Base-by-base conservation (phyloP, 2,329 filamentous ascomycete genomes). In the Paracamarosporium sp. region DNA sequence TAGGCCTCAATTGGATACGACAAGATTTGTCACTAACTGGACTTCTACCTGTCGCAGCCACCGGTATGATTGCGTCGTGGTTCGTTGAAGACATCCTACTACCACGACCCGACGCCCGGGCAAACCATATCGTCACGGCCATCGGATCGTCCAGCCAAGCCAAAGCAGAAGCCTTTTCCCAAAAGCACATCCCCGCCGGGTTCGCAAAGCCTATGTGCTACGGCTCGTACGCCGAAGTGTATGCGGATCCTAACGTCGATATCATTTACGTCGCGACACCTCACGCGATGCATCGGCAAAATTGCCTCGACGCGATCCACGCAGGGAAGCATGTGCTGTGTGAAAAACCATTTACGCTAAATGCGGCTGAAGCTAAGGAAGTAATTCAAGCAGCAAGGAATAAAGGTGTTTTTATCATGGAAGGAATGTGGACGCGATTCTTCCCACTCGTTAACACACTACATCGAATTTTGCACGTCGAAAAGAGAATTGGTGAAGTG, bases 211-310 rank as follows among this genome's bases (percentile, higher is more conserved):
- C n/a, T n/a, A n/a, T n/a, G n/a, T n/a, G n/a, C n/a, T 96, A 96
- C 73, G 91, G 90, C 57, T 91, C 89, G 9, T 97, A 97, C 78
- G 84, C 88, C 59, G 90, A 93, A 73, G 85, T 97, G 22, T 92
- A 94, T 24, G 84, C 85, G 48, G 91, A 96, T 74, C 81, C 89
- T 6, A 85, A 91, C 68, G 85, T 96, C 64, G 91, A 96, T 75
- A 91, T 96, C 67, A 79, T 97, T 78, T 97, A 96, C 77, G 87
- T 97, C 54, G 92, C 92, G 24, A 96, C 93, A 3, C 93, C 93
- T 15, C 93, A 96, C 80, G 93, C 90, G 68, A 92, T 96, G 76
- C 93, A 97, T 80, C 96, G 93, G 80, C 91, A 96, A 76, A 94
- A 96, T 78, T 86, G 87, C 62, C 91, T 93, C 86, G 85, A 96